Base-by-base conservation (phyloP, 352 stramenopile genomes). In the Phytophthora pinifolia region DNA sequence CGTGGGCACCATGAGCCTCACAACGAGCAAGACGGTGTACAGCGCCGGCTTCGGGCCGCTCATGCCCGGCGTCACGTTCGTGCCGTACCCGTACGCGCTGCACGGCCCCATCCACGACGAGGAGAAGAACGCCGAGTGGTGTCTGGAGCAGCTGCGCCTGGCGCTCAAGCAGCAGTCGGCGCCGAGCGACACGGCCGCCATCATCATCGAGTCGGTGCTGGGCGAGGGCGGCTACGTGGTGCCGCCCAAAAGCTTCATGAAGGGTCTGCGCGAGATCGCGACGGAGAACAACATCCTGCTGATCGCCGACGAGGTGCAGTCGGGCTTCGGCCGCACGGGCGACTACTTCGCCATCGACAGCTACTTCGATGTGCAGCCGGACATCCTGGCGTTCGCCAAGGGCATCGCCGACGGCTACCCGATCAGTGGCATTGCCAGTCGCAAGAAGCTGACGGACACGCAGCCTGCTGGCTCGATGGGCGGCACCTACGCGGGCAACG, bases 331-430 rank as follows among this genome's bases (percentile, higher is more conserved):
- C 25, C 79, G 89, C 32, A 97, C 87, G 25, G 89, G 88, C 31
- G 78, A 85, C 27, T 83, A 93, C 68, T 97, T 93, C 65, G 88
- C 91, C 31, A 90, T 94, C 31, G 67, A 96, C 59, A 71, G 90
- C 50, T 67, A 94, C 60, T 84, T 84, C 43, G 73, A 94, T 53
- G 77, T 97, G 3, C 65, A 85, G 32, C 90, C 93, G 14, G 93
- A 98, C 64, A 96, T 98, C 52, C 59, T 98, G 30, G 76, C 92
- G 17, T 97, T 97, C 66, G 93, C 93, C 58, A 98, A 98, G 70
- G 91, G 91, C 18, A 96, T 98, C 59, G 93, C 88, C 3, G 90
- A 88, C 46, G 93, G 93, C 6, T 97, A 96, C 59, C 93, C 93
- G 29, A 72, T 98, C 25, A 95, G 88, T 46, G 92, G 73, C 4